Percentiles rank a stretch among this genome's conserved stretches.
Conservation (phyloP, 805 yeast species). For the Wickerhamiella bombiphila region DNA sequence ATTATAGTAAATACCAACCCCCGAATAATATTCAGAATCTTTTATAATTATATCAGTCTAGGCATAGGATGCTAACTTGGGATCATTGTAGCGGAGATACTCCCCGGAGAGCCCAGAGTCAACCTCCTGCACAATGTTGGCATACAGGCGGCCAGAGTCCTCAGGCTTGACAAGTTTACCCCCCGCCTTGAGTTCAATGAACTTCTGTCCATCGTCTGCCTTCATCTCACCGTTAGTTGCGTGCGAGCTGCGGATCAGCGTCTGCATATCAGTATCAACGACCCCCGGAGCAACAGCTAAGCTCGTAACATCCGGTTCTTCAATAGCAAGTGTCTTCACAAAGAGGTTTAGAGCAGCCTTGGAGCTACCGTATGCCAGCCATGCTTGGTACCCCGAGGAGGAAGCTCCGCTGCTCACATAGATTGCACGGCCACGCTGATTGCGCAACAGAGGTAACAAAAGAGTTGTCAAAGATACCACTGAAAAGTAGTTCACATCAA, state of each 20-base stretch:
- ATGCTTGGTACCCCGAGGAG: slow-evolving; percentile 43
- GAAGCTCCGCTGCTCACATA: slow-evolving; percentile 87
- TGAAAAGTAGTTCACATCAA: slow-evolving; percentile 67
- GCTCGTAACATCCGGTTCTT: slow-evolving; percentile 45
- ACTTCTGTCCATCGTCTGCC: slow-evolving; percentile 41
- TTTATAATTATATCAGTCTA: too few relatives aligned
- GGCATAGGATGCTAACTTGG: background rate
- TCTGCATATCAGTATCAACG: slow-evolving; percentile 84
- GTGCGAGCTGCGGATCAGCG: slow-evolving; percentile 49
- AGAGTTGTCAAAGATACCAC: slow-evolving; percentile 42
- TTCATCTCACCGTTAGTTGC: slow-evolving; percentile 44
- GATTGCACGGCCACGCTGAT: slow-evolving; percentile 47
- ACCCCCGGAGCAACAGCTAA: slow-evolving; percentile 88
- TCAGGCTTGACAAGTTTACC: slow-evolving; percentile 49
- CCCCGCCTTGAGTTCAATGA: slow-evolving; percentile 45
- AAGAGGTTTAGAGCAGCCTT: slow-evolving; percentile 84
- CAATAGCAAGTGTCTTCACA: slow-evolving; percentile 49
- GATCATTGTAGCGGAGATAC: slow-evolving; percentile 40
- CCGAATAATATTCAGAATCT: too few relatives aligned
- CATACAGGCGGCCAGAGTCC: slow-evolving; percentile 59
- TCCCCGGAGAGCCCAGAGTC: slow-evolving; percentile 45
- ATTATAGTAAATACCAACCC: too few relatives aligned
- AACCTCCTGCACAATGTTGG: slow-evolving; percentile 53
- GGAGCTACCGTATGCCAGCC: slow-evolving; percentile 87
- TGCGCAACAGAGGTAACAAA: slow-evolving; percentile 36